phyloP scores from a whole-genome alignment of 2,329 filamentous ascomycete genomes.

The Harringtonia aguacate region DNA sequence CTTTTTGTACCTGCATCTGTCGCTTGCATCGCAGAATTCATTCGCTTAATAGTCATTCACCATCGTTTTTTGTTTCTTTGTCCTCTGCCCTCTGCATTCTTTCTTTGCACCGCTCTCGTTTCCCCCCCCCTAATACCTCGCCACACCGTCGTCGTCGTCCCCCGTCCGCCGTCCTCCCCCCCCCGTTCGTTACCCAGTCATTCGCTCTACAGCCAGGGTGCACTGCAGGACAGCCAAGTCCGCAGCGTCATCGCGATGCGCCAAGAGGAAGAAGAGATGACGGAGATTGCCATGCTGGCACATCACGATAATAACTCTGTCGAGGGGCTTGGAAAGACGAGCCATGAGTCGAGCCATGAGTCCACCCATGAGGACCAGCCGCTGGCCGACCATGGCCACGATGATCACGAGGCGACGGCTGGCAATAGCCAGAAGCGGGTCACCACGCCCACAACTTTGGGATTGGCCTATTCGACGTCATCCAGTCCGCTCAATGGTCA shows the following conservation, averaged over 20 bases:
- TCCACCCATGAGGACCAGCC: too few relatives aligned
- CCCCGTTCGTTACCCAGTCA: not conserved
- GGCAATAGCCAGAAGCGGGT: not conserved
- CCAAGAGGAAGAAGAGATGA: slow-evolving; percentile 1
- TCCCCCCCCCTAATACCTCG: too few relatives aligned
- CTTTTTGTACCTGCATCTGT: not conserved
- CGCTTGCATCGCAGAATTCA: slow-evolving; percentile 2
- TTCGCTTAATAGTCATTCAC: too few relatives aligned
- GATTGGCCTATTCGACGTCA: slow-evolving; percentile 4
- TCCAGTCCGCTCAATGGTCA: not conserved
- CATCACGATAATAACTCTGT: slow-evolving; percentile 2
- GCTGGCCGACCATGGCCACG: too few relatives aligned
- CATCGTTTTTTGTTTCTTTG: too few relatives aligned
- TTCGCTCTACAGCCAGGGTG: not conserved
- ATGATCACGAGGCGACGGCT: not conserved
- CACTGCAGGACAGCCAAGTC: not conserved
- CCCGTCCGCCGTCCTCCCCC: not conserved
- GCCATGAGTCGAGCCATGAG: too few relatives aligned
- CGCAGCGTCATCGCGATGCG: not conserved
- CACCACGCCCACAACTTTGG: slow-evolving; percentile 9
- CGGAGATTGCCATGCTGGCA: not conserved
- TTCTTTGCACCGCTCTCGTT: too few relatives aligned
- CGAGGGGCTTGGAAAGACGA: too few relatives aligned
- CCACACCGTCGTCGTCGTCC: not conserved
- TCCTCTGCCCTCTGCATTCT: too few relatives aligned